Base-by-base conservation (phyloP, 2,329 filamentous ascomycete species). In the Boeremia exigua region DNA sequence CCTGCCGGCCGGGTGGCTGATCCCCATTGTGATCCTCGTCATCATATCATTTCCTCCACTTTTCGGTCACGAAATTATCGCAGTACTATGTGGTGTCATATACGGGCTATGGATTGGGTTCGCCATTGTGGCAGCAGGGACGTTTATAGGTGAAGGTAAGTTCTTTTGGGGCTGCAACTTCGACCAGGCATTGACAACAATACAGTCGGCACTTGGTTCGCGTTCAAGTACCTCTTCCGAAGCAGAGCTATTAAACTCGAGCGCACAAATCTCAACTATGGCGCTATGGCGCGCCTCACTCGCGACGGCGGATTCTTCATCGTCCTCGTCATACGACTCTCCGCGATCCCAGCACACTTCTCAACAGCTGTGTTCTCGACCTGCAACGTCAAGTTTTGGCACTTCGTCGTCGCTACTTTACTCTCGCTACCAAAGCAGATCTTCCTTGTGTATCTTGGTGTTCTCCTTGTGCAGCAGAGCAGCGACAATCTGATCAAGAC, bases 321-420 rank as follows among this genome's bases (percentile, higher is more conserved):
- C 28, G 70, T 74, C 23, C 64, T 74, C 10, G 30, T 74, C 19
- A 74, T 74, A 48, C 70, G 72, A 7, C 62, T 74, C 7, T 69
- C 65, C 32, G 72, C 70, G n/a, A 65, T 73, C 27, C 72, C 72
- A 8, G 62, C 69, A 32, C 72, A 74, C 57, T 73, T 74, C 57
- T 69, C 65, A 17, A 73, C 71, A 15, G 72, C 71, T 37, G 71
- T 73, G 1, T 74, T 74, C 48, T 71, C 69, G 17, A 74, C 72
- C 32, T 74, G 70, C 60, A 68, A 74, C 55, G 72, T 74, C 43
- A 73, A 71, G 15, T 74, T 74, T 58, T 72, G 69, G 67, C 62
- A 68, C 51, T 74, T 74, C 30, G 62, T 70, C 33, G 63, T 74
- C 36, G 69, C 72, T 1, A 73, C 72, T 5, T 64, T 73, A 36